phyloP scores from a whole-genome alignment of 495 filamentous ascomycete species.

The Aspergillus campestris region DNA sequence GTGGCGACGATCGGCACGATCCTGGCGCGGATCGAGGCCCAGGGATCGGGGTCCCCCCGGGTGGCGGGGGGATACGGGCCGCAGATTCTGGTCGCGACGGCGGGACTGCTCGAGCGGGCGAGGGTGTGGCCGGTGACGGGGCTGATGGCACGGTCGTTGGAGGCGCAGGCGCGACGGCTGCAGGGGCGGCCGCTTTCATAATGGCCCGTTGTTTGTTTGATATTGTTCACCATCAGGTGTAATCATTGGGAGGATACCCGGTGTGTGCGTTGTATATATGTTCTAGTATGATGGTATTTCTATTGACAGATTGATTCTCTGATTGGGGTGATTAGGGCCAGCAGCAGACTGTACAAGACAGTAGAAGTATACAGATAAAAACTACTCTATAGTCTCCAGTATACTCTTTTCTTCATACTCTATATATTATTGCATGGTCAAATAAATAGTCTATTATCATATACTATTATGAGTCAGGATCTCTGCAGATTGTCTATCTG shows the following conservation, averaged over 20 bases:
- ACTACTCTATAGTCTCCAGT: no score
- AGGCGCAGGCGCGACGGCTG: conserved; percentile 78
- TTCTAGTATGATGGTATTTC: no score
- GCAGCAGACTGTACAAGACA: no score
- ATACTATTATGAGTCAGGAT: no score
- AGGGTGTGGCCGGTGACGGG: conserved; percentile 92
- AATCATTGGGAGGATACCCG: background rate
- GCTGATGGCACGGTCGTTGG: conserved; percentile 79
- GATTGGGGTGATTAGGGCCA: no score
- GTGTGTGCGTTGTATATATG: no score
- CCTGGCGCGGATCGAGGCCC: conserved; percentile 61
- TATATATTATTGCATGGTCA: no score
- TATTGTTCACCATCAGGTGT: background rate
- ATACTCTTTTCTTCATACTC: no score
- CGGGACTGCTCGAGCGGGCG: conserved; percentile 81
- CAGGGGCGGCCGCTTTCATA: conserved; percentile 33
- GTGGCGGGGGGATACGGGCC: conserved; percentile 68
- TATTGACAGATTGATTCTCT: no score
- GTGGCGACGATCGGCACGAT: conserved; percentile 79
- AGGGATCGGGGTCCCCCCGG: conserved; percentile 24
- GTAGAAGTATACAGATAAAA: no score
- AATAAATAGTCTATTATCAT: no score
- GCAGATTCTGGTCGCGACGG: conserved; percentile 80
- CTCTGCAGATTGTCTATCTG: no score
- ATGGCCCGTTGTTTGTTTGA: background rate